Evolutionary conservation across 2,329 filamentous ascomycete species (phyloP).

Genomic region (Clonostachys chloroleuca): DNA sequence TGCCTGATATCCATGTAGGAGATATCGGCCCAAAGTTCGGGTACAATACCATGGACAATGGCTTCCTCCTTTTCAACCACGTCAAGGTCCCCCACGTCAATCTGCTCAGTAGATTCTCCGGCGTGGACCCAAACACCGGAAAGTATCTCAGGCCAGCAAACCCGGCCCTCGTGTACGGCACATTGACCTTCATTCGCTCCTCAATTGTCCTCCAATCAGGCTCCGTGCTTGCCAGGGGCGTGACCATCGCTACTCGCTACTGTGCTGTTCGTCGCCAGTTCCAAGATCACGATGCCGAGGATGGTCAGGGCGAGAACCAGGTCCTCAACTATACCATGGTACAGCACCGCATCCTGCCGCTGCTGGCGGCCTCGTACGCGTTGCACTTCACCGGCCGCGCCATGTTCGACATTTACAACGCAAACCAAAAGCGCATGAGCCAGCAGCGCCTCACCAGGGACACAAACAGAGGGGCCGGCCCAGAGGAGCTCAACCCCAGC

Average conservation of each 20-base stretch:
- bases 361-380: slow-evolving; percentile 72
- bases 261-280: slow-evolving; percentile 73
- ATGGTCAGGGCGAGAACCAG: slow-evolving; percentile 60
- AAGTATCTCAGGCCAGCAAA: slow-evolving; percentile 1
- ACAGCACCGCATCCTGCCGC: slow-evolving; percentile 66
- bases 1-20: slow-evolving; percentile 69
- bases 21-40: slow-evolving; percentile 80
- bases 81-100: slow-evolving; percentile 67
- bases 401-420: slow-evolving; percentile 71
- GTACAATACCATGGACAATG: slow-evolving; percentile 81
- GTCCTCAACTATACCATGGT: slow-evolving; percentile 82
- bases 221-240: slow-evolving; percentile 66
- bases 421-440: slow-evolving; percentile 66
- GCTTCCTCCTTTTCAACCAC: slow-evolving; percentile 73
- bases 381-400: slow-evolving; percentile 73
- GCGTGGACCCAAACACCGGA: slow-evolving; percentile 58
- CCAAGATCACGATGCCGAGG: slow-evolving; percentile 64
- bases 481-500: slow-evolving; percentile 53
- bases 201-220: slow-evolving; percentile 28
- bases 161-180: background rate
- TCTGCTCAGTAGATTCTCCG: slow-evolving; percentile 69
- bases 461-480: slow-evolving; percentile 53
- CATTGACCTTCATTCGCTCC: slow-evolving; percentile 1
- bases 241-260: slow-evolving; percentile 75
- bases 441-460: slow-evolving; percentile 31